These are phyloP conservation scores for Rhodotorula paludigena DNA, from an alignment of 768 basidiomycete species.

Conservation along the genomic window DNA sequence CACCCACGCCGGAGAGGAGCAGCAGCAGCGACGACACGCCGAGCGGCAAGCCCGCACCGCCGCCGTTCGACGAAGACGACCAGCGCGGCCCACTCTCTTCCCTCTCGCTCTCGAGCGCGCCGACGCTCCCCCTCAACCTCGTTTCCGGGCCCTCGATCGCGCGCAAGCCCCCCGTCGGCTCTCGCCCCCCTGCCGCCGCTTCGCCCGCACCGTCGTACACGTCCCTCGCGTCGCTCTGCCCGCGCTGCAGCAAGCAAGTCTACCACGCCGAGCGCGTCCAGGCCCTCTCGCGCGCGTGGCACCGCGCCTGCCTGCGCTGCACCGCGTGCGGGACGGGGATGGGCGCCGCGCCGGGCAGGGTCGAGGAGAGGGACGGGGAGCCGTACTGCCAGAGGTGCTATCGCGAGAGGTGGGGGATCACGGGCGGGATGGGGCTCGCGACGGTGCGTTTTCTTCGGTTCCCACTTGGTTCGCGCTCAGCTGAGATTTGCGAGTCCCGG, in stretches of 20 bases:
- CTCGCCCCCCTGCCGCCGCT: not conserved
- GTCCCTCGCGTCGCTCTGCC: not conserved
- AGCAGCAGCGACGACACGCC: not conserved
- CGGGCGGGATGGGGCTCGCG: constrained; percentile 26
- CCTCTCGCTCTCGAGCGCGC: not conserved
- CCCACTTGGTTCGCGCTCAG: not conserved
- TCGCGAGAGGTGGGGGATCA: constrained; percentile 25
- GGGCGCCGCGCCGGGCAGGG: constrained; percentile 11
- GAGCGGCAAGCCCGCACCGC: not conserved
- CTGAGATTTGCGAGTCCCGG: not conserved
- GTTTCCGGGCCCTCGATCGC: no score
- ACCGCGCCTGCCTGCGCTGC: constrained; percentile 39
- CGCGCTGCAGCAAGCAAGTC: not conserved
- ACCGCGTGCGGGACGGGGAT: constrained; percentile 33
- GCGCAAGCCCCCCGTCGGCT: not conserved
- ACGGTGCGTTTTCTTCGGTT: constrained; percentile 5
- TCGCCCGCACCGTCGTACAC: not conserved
- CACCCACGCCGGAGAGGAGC: no score
- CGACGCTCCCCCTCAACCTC: no score
- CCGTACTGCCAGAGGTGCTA: constrained; percentile 38
- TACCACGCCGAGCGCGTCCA: constrained; percentile 10
- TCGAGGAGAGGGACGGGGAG: constrained; percentile 31
- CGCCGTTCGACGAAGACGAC: constrained; percentile 8
- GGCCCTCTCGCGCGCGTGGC: not conserved
- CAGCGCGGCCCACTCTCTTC: not conserved